These are phyloP conservation scores for Limnanthes douglasii DNA, from an alignment of 345 rosid species.

Conservation along the genomic window DNA sequence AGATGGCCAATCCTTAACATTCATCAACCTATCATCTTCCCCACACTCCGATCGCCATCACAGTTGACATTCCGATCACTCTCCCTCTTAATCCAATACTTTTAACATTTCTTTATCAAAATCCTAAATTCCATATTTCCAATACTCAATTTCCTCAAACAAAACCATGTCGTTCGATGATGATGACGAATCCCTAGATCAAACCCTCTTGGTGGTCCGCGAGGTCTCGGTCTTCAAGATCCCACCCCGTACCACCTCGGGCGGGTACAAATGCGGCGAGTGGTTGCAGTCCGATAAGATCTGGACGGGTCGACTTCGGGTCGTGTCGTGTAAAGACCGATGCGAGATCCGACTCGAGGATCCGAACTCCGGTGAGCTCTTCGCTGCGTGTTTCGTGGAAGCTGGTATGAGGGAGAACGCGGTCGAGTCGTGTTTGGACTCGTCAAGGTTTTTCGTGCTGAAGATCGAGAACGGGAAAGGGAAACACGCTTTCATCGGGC, in stretches of 20 bases:
- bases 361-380: slow-evolving; percentile 75
- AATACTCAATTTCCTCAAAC: background rate
- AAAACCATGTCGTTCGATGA: slow-evolving; percentile 68
- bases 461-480: slow-evolving; percentile 93
- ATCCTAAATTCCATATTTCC: too few species aligned
- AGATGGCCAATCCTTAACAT: too few species aligned
- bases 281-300: slow-evolving; percentile 99
- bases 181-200: slow-evolving; percentile 74
- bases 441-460: slow-evolving; percentile 81
- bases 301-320: slow-evolving; percentile 97
- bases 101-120: too few species aligned
- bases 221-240: slow-evolving; percentile 89
- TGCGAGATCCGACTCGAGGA: slow-evolving; percentile 99
- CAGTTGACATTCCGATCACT: too few species aligned
- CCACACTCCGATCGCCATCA: too few species aligned
- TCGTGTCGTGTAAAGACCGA: slow-evolving; percentile 85
- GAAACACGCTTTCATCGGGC: slow-evolving; percentile 89
- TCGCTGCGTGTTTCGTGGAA: slow-evolving; percentile 86
- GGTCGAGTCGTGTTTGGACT: slow-evolving; percentile 95
- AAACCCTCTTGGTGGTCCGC: slow-evolving; percentile 89
- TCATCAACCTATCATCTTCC: too few species aligned
- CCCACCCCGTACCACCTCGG: slow-evolving; percentile 88
- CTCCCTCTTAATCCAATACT: too few species aligned
- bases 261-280: slow-evolving; percentile 98
- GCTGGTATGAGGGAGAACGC: slow-evolving; percentile 78